Evolutionary conservation across 306 rosid genomes (phyloP), one percentile per base, ranked within the genome.

Genomic region (Quercus bicolor): DNA sequence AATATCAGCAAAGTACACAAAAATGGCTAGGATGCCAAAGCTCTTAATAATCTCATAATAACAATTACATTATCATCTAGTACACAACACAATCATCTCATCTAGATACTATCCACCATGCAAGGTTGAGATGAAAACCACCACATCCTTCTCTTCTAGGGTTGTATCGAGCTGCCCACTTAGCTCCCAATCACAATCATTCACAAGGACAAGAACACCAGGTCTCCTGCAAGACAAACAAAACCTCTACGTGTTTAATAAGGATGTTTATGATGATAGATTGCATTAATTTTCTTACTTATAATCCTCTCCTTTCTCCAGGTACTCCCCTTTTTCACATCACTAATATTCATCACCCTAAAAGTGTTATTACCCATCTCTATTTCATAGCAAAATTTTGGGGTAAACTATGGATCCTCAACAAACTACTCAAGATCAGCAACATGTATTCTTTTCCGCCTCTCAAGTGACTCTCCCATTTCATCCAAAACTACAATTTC

Each of bases 161-260:
- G 87, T 64, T 29, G 98, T 92, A 57, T 80, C 87, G 31, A 92
- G 95, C 82, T 91, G 98, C 40, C 97, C 97, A 71, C 92, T 92
- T 66, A 95, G 90, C 82, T 95, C 98, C 98, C 98, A 95, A 70
- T 95, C 97, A 74, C 98, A 92, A 76, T 95, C 98, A 80, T 91
- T 95, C 83, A 92, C 94, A 31, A 92, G 98, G 68, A 91, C 97
- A 12, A 94, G 95, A 82, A 94, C 97, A 74, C 98, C 98, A 48
- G 98, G 97, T 85, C 98, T 88, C 82, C 98, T 92, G 90, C 87
- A 86, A 75, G 56, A 88, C 70, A 82, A 71, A 79, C 59, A 73
- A 18, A 70, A 66, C 66, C 75, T 40, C 29, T 59, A 15, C 56
- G 0, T 43, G 29, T 70, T 59, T 37, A n/a, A 70, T 6, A 48